These are phyloP conservation scores for Pistacia atlantica DNA, from an alignment of 345 rosid genomes.

Conservation along the genomic window DNA sequence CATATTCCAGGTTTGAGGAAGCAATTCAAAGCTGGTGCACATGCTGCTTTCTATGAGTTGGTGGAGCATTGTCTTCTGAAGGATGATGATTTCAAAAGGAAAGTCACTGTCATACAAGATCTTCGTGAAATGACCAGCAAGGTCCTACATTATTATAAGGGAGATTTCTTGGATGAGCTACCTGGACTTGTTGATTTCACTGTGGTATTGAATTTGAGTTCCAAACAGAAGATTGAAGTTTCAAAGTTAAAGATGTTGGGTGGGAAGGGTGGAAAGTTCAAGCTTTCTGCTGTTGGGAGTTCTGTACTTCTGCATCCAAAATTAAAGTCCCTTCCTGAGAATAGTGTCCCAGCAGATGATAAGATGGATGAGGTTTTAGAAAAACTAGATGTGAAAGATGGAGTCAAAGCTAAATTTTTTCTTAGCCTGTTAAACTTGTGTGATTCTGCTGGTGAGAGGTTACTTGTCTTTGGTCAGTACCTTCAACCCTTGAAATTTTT, in stretches of 20 bases:
- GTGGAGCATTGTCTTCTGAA: conserved; percentile 74
- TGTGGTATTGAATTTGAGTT: conserved; percentile 64
- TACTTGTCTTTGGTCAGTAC: conserved; percentile 86
- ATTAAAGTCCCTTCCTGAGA: conserved; percentile 42
- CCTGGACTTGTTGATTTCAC: conserved; percentile 85
- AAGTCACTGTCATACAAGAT: conserved; percentile 69
- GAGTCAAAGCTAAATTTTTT: conserved; percentile 83
- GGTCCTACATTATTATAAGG: conserved; percentile 88
- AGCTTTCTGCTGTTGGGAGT: conserved; percentile 65
- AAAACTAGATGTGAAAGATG: conserved; percentile 57
- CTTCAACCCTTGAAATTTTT: conserved; percentile 68
- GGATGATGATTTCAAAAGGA: conserved; percentile 50
- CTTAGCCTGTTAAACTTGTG: conserved; percentile 68
- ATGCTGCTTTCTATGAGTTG: conserved; percentile 54
- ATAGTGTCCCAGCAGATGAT: conserved; percentile 34
- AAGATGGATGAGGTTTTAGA: conserved; percentile 62
- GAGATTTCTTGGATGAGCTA: conserved; percentile 84
- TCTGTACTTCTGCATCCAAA: conserved; percentile 72
- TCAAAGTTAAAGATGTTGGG: conserved; percentile 41
- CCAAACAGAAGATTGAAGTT: conserved; percentile 56
- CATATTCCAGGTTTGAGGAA: conserved; percentile 52
- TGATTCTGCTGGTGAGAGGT: conserved; percentile 64
- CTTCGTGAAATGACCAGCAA: conserved; percentile 80
- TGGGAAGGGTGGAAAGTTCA: conserved; percentile 58
- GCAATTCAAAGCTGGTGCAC: conserved; percentile 42